Percentiles rank a stretch among this genome's conserved stretches.
Conservation (phyloP, 1,139 yeast species). For the Geotrichum fermentans region DNA sequence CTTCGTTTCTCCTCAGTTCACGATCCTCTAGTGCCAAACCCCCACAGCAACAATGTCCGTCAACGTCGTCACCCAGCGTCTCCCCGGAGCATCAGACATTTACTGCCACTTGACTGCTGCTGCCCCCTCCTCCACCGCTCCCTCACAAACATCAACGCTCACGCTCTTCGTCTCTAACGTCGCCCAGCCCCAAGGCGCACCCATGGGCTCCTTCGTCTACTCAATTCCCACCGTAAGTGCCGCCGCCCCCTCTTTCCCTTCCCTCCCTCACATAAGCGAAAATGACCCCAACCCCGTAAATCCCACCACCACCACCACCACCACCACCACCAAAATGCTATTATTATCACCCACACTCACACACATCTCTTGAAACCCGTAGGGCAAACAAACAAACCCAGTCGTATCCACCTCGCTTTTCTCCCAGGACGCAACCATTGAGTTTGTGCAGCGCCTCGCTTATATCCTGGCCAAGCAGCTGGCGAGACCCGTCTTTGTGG, state of each 20-base stretch:
- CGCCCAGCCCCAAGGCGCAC: neutral
- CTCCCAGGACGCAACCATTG: conserved; percentile 14
- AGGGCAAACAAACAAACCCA: conserved; percentile 7
- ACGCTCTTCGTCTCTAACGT: conserved; percentile 10
- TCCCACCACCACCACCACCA: neutral
- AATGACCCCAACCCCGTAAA: neutral
- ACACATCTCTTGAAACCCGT: no score
- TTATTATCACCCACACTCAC: neutral
- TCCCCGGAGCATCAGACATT: conserved; percentile 8
- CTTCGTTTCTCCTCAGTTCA: no score
- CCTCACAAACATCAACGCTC: neutral
- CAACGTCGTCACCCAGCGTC: conserved; percentile 7
- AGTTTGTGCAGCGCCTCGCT: conserved; percentile 15
- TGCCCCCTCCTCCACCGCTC: neutral
- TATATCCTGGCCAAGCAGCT: conserved; percentile 7
- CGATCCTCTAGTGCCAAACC: no score
- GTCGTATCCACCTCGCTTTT: conserved; percentile 17
- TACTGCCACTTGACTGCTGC: conserved; percentile 13
- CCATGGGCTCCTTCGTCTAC: conserved; percentile 17
- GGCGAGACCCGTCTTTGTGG: conserved; percentile 16
- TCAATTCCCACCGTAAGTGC: conserved; percentile 16
- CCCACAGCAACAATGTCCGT: no score
- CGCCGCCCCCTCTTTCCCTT: neutral
- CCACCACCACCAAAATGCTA: neutral
- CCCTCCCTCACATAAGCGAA: neutral